Evolutionary conservation across 2,329 filamentous ascomycete species (phyloP).

Genomic region (Xylaria sp.): DNA sequence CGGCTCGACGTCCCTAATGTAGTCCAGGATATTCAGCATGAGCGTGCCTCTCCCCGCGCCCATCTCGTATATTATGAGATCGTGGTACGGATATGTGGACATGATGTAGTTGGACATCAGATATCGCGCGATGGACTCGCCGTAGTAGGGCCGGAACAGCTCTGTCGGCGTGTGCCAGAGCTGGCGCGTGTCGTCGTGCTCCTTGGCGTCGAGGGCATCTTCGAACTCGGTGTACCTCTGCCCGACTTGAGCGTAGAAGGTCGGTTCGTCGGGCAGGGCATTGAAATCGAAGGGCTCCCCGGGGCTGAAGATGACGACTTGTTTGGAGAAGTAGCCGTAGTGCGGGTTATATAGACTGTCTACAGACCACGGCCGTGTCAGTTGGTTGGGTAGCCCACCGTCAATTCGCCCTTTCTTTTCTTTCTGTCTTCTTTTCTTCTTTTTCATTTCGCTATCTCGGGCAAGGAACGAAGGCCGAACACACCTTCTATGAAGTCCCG

Average conservation of each 20-base stretch:
- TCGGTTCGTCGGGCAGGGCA: slow-evolving; percentile 81
- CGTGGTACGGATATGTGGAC: slow-evolving; percentile 92
- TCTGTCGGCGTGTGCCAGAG: slow-evolving; percentile 99
- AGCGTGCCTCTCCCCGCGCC: slow-evolving; percentile 96
- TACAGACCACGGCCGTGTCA: slow-evolving; percentile 52
- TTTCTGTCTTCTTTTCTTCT: no score
- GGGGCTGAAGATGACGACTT: slow-evolving; percentile 94
- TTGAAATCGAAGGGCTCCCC: slow-evolving; percentile 92
- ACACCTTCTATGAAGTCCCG: slow-evolving; percentile 96
- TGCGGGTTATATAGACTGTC: slow-evolving; percentile 94
- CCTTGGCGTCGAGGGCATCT: slow-evolving; percentile 80
- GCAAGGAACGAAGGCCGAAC: slow-evolving; percentile 38
- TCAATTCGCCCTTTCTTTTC: no score
- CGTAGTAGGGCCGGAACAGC: slow-evolving; percentile 95
- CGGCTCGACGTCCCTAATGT: slow-evolving; percentile 88
- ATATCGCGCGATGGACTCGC: slow-evolving; percentile 96
- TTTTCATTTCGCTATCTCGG: no score
- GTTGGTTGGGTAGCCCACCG: background rate
- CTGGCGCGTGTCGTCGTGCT: slow-evolving; percentile 80
- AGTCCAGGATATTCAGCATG: slow-evolving; percentile 98
- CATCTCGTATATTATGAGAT: slow-evolving; percentile 98
- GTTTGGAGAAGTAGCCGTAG: slow-evolving; percentile 96
- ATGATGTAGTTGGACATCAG: slow-evolving; percentile 96
- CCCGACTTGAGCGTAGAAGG: slow-evolving; percentile 82
- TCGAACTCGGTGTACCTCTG: slow-evolving; percentile 90